Percentiles rank a stretch among this genome's conserved stretches.
Conservation (phyloP, 345 rosid species). For the Sonneratia caseolaris region DNA sequence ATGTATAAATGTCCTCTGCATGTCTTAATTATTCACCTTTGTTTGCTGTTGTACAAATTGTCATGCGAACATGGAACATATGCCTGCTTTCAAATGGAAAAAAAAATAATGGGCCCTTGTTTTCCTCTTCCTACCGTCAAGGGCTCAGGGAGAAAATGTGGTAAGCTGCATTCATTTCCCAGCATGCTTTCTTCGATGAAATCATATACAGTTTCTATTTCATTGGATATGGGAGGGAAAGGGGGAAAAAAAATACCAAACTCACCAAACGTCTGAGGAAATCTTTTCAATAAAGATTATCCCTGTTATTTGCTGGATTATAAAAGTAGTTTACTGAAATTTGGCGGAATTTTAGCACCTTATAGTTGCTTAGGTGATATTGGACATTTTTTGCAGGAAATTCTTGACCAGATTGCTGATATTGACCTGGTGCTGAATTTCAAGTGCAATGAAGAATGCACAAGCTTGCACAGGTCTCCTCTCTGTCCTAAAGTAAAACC, state of each 20-base stretch:
- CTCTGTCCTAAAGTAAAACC: constrained; percentile 1
- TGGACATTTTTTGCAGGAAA: constrained; percentile 51
- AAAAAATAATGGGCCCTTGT: not conserved
- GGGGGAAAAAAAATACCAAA: not conserved
- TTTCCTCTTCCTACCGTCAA: not conserved
- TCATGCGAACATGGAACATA: not conserved
- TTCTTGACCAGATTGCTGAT: constrained; percentile 72
- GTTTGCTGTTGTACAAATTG: not conserved
- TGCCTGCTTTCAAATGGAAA: not conserved
- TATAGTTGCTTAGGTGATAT: not conserved
- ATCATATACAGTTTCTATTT: not conserved
- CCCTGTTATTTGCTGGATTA: not conserved
- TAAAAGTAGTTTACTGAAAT: not conserved
- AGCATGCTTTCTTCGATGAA: not conserved
- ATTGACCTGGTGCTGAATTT: constrained; percentile 83
- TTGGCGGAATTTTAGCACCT: not conserved
- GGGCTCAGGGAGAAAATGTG: not conserved
- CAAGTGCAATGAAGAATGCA: constrained; percentile 35
- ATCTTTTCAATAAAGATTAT: not conserved
- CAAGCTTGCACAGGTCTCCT: constrained; percentile 19
- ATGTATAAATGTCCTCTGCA: constrained; percentile 12
- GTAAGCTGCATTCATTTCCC: not conserved
- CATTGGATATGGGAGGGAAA: not conserved
- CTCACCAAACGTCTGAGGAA: not conserved
- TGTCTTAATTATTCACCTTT: not conserved